Evolutionary conservation across 495 filamentous ascomycete species (phyloP).

Genomic region (Filosporella fistucella): DNA sequence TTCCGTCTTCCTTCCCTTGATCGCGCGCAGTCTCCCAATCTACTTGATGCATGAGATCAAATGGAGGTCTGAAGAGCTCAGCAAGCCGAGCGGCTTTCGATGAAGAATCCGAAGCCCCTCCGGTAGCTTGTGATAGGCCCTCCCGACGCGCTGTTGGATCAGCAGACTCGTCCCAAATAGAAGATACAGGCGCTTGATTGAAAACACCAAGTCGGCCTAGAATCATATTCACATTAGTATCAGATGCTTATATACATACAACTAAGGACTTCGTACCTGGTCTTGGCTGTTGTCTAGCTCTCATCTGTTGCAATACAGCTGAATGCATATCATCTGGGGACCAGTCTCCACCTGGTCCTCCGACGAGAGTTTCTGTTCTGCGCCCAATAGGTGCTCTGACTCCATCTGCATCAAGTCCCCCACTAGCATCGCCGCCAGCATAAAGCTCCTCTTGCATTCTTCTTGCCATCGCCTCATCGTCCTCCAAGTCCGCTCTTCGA

Average conservation of each 20-base stretch:
- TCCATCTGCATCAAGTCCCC: conserved; percentile 48
- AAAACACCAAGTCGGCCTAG: conserved; percentile 64
- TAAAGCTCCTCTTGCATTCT: conserved; percentile 92
- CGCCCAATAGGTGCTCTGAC: conserved; percentile 89
- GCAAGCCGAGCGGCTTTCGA: conserved; percentile 70
- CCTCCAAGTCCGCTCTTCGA: conserved; percentile 49
- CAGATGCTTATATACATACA: conserved; percentile 15
- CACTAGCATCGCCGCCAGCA: conserved; percentile 39
- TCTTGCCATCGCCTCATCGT: conserved; percentile 91
- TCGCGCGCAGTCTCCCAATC: conserved; percentile 78
- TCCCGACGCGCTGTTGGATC: conserved; percentile 37
- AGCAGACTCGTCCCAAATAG: conserved; percentile 67
- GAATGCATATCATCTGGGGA: conserved; percentile 58
- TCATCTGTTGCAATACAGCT: conserved; percentile 62
- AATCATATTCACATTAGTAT: conserved; percentile 1
- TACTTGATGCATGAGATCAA: conserved; percentile 72
- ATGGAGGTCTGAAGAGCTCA: conserved; percentile 87
- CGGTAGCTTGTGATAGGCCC: conserved; percentile 59
- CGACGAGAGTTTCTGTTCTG: conserved; percentile 87
- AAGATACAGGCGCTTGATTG: conserved; percentile 64
- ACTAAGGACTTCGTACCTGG: conserved; percentile 13
- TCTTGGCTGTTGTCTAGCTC: conserved; percentile 41
- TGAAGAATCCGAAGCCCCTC: conserved; percentile 68
- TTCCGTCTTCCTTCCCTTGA: conserved; percentile 76
- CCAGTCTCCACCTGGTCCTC: conserved; percentile 58